Evolutionary conservation across 371 early-diverging fungal genomes (phyloP), one percentile per base, ranked within the genome.

Genomic region (Mortierella sp.): DNA sequence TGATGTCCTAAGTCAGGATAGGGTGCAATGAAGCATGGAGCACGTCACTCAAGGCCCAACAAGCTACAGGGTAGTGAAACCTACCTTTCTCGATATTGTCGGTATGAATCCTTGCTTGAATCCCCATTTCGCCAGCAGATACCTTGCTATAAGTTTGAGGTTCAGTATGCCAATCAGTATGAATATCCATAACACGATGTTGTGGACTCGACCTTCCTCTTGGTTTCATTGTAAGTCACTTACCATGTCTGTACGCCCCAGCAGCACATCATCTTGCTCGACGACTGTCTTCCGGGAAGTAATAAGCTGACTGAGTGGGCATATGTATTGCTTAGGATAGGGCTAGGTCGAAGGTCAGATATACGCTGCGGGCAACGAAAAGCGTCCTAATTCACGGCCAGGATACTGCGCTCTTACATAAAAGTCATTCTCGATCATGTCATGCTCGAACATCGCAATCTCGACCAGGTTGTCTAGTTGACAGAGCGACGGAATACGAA

Each of bases 391-490:
- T n/a, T n/a, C n/a, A n/a, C n/a, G n/a, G n/a, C n/a, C n/a, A n/a
- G n/a, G n/a, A n/a, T n/a, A n/a, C n/a, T n/a, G n/a, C n/a, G n/a
- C 10, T 10, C 34, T 34, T 34, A 34, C 34, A 10, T 7, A 10
- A 10, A 34, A 7, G 34, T 34, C 34, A 46, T 88, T 87, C 48
- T 91, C 82, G 1, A 91, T 83, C 14, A 91, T 86, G 44, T 88
- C 81, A 24, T 79, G 34, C 7, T 34, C 10, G 10, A 34, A 34
- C 10, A 34, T 34, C 34, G 34, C 4, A 4, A 34, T 10, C 7
- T 34, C 34, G 4, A 34, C 10, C 34, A 34, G 10, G 34, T 34
- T 10, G 34, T 34, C 34, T 34, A 34, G 34, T n/a, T n/a, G n/a
- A n/a, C n/a, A n/a, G n/a, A n/a, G n/a, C n/a, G n/a, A n/a, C n/a